Conservation (phyloP, 1,139 yeast genomes). For the Scheffersomyces cryptocercus region DNA sequence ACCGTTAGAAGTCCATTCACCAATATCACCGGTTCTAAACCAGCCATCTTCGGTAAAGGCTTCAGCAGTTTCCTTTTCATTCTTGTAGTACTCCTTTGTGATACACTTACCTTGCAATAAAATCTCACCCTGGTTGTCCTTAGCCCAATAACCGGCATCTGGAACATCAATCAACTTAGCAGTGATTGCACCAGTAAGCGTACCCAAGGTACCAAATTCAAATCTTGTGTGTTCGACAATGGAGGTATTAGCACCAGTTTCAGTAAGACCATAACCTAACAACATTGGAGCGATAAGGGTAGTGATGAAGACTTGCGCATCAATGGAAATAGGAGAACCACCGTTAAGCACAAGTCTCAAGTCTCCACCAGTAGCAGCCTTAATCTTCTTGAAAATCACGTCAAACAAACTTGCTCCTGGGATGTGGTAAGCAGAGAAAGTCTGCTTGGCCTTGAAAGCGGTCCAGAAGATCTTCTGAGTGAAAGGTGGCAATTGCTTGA, state of each 20-base stretch:
- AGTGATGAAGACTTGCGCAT: constrained; percentile 83
- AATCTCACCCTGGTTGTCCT: constrained; percentile 91
- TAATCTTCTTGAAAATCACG: constrained; percentile 81
- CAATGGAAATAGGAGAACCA: constrained; percentile 86
- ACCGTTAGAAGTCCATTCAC: constrained; percentile 86
- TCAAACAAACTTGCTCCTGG: constrained; percentile 71
- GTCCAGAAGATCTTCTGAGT: constrained; percentile 88
- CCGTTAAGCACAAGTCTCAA: constrained; percentile 79
- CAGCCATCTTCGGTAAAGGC: constrained; percentile 87
- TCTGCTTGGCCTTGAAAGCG: constrained; percentile 72
- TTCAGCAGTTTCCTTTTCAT: constrained; percentile 74
- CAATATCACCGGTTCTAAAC: constrained; percentile 98
- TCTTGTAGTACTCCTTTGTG: constrained; percentile 76
- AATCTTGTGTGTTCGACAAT: constrained; percentile 65
- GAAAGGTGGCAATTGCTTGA: constrained; percentile 63
- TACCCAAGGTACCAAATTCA: constrained; percentile 78
- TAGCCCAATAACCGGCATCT: constrained; percentile 90
- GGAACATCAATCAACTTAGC: constrained; percentile 88
- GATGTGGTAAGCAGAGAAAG: constrained; percentile 60
- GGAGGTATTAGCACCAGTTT: constrained; percentile 87
- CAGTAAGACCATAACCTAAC: constrained; percentile 96
- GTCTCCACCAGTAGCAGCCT: constrained; percentile 94
- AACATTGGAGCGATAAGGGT: constrained; percentile 84
- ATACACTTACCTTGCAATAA: constrained; percentile 76
- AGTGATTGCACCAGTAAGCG: constrained; percentile 78